Conservation (phyloP, 495 filamentous ascomycete genomes). For the Aspergillus nidulans region DNA sequence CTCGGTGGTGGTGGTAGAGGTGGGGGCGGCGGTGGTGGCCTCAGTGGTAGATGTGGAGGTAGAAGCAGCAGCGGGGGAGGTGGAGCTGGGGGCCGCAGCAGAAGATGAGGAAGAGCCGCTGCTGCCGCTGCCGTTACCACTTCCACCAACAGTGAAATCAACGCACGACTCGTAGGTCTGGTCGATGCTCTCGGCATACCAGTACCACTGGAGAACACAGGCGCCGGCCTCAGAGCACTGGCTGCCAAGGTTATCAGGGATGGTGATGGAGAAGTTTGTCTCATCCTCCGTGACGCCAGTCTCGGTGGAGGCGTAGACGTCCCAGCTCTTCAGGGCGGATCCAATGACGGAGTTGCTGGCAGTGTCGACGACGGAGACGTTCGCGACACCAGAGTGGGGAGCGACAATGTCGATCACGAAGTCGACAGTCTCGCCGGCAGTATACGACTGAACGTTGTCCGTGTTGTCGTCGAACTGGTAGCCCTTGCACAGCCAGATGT, state of each 20-base stretch:
- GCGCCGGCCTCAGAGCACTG: slow-evolving; percentile 56
- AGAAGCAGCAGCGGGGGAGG: slow-evolving; percentile 10
- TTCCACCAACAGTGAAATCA: slow-evolving; percentile 58
- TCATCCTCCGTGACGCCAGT: slow-evolving; percentile 50
- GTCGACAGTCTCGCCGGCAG: slow-evolving; percentile 54
- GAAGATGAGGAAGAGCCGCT: slow-evolving; percentile 4
- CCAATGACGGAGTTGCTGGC: slow-evolving; percentile 54
- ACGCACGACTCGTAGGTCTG: slow-evolving; percentile 74
- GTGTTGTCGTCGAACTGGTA: slow-evolving; percentile 68
- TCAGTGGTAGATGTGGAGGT: slow-evolving; percentile 11
- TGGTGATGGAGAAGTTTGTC: slow-evolving; percentile 60
- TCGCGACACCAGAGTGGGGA: slow-evolving; percentile 62
- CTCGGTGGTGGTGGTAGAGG: slow-evolving; percentile 7
- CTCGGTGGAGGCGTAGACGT: slow-evolving; percentile 48
- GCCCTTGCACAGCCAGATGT: slow-evolving; percentile 68
- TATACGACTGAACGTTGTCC: slow-evolving; percentile 59
- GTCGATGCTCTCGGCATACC: slow-evolving; percentile 59
- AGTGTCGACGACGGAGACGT: slow-evolving; percentile 66
- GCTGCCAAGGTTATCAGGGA: slow-evolving; percentile 53
- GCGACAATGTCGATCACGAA: slow-evolving; percentile 58
- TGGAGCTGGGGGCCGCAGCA: not conserved
- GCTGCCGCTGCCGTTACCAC: slow-evolving; percentile 19
- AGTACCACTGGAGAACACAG: slow-evolving; percentile 68
- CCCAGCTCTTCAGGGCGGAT: slow-evolving; percentile 53
- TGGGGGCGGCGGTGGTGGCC: slow-evolving; percentile 6